Base-by-base conservation (phyloP, 2,329 filamentous ascomycete species). In the Teratosphaeriaceae sp. region DNA sequence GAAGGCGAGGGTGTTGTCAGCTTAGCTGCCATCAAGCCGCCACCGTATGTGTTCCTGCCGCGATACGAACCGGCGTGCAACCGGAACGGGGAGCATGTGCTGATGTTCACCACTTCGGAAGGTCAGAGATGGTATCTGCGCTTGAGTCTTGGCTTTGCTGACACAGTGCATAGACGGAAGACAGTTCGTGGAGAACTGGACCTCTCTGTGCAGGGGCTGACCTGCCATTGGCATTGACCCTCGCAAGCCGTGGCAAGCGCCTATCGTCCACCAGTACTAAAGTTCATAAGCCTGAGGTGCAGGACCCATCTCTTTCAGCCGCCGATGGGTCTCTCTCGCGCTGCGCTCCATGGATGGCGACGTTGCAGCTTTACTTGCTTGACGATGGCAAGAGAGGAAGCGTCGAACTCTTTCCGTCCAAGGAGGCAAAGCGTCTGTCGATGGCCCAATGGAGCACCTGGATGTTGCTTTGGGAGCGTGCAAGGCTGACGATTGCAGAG, bases 31-130 rank as follows among this genome's bases (percentile, higher is more conserved):
- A 58, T 80, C 18, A 64, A 66, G n/a, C 60, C 79, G 22, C 68
- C 69, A 35, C 73, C 71, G 2, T 73, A 72, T 42, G 63, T 78
- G 13, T 78, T 80, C 51, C 69, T 71, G 16, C 57, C 70, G 1
- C 67, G 71, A 3, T 81, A 79, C 54, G 59, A 52, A 13, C 66
- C 69, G 9, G 66, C 58, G n/a, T 41, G 38, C 13, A 50, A 50
- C 23, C 18, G 38, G 7, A 27, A 31, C 8, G 52, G 54, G 11
- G 42, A 55, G 39, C 54, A 55, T 39, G 27, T 59, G 2, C 38
- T 62, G 44, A 49, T 52, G 6, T 63, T 63, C 39, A 46, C 48
- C 9, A 47, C 40, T 5, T 36, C 43, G 20, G 42, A 53, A 31
- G 59, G 59, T 60, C 42, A 31, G 49, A 45, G 19, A 3, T 19